These are phyloP conservation scores for Linanthus parryae DNA, from an alignment of 148 eudicot species.

Conservation along the genomic window DNA sequence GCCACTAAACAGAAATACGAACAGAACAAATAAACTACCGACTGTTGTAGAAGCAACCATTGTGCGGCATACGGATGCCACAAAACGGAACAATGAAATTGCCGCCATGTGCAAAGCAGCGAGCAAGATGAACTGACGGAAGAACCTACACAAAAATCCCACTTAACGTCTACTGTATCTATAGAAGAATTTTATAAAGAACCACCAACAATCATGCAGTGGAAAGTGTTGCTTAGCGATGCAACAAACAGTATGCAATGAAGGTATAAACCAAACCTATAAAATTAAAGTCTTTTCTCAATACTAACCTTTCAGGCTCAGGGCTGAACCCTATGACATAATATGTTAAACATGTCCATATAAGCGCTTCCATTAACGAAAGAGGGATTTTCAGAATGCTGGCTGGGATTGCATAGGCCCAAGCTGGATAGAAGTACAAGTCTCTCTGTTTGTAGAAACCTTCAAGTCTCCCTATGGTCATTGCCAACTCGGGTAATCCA, in stretches of 20 bases:
- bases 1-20: conserved; percentile 52
- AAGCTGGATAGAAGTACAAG: conserved; percentile 4
- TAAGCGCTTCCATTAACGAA: conserved; percentile 5
- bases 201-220: too few species aligned
- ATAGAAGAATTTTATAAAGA: too few species aligned
- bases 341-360: conserved; percentile 8
- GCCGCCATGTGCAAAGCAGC: conserved; percentile 53
- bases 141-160: too few species aligned
- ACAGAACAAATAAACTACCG: conserved; percentile 28
- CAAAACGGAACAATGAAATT: conserved; percentile 59
- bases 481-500: conserved; percentile 2
- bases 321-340: conserved; percentile 5
- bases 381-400: conserved; percentile 8
- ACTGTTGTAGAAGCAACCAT: conserved; percentile 38
- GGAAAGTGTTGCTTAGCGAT: too few species aligned
- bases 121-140: conserved; percentile 49
- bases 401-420: conserved; percentile 10
- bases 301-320: conserved; percentile 3
- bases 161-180: too few species aligned
- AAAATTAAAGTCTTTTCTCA: too few species aligned
- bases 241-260: too few species aligned
- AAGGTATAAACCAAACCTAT: too few species aligned
- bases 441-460: conserved; percentile 9
- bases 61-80: conserved; percentile 62
- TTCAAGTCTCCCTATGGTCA: conserved; percentile 2